Conservation (phyloP, 1,139 yeast genomes). For the Nadsonia commutata region DNA sequence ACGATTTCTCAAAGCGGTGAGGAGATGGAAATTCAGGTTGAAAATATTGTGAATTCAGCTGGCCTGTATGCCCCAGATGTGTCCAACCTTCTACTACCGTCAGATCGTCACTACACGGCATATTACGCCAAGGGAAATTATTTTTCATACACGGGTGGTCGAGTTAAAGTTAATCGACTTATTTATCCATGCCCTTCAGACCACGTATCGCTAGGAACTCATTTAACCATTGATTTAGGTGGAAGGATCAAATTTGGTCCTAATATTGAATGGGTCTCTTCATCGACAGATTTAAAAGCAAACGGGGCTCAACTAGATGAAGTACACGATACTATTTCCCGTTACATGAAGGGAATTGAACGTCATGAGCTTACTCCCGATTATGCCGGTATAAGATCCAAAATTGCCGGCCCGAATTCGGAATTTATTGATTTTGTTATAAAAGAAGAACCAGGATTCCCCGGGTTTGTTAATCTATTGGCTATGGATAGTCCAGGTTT, state of each 20-base stretch:
- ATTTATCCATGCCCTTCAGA: conserved; percentile 75
- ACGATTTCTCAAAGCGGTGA: conserved; percentile 19
- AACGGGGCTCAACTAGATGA: conserved; percentile 31
- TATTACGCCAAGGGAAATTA: conserved; percentile 79
- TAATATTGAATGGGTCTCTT: conserved; percentile 66
- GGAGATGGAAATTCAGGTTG: conserved; percentile 34
- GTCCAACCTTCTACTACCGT: conserved; percentile 55
- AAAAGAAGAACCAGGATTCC: conserved; percentile 46
- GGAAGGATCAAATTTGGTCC: conserved; percentile 81
- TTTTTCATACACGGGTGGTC: conserved; percentile 37
- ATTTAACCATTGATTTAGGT: conserved; percentile 68
- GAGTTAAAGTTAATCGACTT: conserved; percentile 28
- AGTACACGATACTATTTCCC: conserved; percentile 44
- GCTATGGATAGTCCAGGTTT: conserved; percentile 89
- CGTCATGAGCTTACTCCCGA: conserved; percentile 42
- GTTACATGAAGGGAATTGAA: conserved; percentile 49
- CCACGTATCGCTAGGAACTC: conserved; percentile 71
- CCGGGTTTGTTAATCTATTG: conserved; percentile 65
- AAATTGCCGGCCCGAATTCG: conserved; percentile 35
- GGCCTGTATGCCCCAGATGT: conserved; percentile 62
- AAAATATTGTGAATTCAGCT: conserved; percentile 57
- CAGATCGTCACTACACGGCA: conserved; percentile 40
- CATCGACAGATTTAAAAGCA: conserved; percentile 23
- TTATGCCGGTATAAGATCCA: conserved; percentile 77
- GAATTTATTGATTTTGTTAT: conserved; percentile 63